Evolutionary conservation across 306 rosid genomes (phyloP).

Genomic region (Quercus berberidifolia): DNA sequence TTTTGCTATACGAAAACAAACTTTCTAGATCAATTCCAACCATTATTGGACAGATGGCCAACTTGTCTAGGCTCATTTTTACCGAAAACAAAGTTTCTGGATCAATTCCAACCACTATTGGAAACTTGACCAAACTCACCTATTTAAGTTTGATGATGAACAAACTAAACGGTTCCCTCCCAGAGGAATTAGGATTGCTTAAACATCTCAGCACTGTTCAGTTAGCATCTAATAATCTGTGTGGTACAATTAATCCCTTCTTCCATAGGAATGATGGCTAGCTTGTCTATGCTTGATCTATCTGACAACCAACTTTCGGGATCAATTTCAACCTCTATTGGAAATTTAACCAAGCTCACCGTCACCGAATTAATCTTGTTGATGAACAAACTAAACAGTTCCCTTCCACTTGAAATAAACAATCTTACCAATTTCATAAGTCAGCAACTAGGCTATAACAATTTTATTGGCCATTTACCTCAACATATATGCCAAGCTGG

Average conservation of each 20-base stretch:
- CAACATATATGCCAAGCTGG: not conserved
- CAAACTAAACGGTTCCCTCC: not conserved
- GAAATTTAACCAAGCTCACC: not conserved
- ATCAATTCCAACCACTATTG: no score
- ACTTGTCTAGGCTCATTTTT: no score
- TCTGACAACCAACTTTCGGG: not conserved
- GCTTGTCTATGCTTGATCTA: not conserved
- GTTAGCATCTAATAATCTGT: not conserved
- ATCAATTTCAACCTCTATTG: slow-evolving; percentile 4
- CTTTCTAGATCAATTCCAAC: slow-evolving; percentile 4
- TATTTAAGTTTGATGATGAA: not conserved
- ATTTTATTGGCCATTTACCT: not conserved
- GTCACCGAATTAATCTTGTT: not conserved
- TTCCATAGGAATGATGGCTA: not conserved
- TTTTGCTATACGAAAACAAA: accelerated
- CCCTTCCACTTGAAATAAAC: not conserved
- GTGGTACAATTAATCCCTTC: slow-evolving; percentile 11
- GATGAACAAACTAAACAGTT: not conserved
- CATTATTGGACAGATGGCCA: not conserved
- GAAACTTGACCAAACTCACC: not conserved
- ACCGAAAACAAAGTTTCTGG: no score
- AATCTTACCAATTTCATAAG: not conserved
- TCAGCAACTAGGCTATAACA: not conserved
- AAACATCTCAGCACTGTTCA: not conserved
- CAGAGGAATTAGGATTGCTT: not conserved